Evolutionary conservation across 768 basidiomycete species (phyloP).

Genomic region (Russula sp.): DNA sequence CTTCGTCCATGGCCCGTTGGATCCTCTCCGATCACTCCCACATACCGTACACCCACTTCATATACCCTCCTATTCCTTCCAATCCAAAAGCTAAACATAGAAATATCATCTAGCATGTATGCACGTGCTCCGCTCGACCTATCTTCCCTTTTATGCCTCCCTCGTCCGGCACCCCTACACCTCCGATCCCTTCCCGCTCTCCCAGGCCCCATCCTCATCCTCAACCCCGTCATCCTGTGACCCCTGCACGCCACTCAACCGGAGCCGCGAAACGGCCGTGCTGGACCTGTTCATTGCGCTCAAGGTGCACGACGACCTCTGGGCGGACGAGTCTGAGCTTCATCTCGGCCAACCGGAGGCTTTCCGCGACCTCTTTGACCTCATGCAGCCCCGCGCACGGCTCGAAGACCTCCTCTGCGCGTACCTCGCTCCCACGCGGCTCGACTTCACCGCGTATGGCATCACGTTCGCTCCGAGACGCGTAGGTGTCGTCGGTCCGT

Average conservation of each 20-base stretch:
- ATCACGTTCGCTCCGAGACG: constrained; percentile 10
- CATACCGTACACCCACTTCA: too few species aligned
- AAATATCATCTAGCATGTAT: constrained; percentile 49
- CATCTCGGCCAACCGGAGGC: constrained; percentile 70
- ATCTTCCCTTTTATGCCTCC: constrained; percentile 56
- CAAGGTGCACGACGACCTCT: constrained; percentile 73
- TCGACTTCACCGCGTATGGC: constrained; percentile 21
- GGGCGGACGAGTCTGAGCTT: constrained; percentile 63
- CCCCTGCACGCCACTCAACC: constrained; percentile 30
- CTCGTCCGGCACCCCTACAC: constrained; percentile 63
- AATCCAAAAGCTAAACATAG: neutral
- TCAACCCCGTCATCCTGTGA: constrained; percentile 7
- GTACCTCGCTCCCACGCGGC: constrained; percentile 36
- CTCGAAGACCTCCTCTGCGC: constrained; percentile 64
- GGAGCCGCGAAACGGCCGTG: constrained; percentile 66
- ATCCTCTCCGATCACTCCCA: too few species aligned
- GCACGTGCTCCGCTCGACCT: constrained; percentile 72
- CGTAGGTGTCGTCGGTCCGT: constrained; percentile 12
- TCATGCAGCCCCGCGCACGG: constrained; percentile 63
- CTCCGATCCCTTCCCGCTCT: constrained; percentile 62
- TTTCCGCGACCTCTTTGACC: constrained; percentile 74
- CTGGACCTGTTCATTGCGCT: constrained; percentile 76
- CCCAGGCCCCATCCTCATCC: neutral
- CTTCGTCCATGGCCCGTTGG: neutral
- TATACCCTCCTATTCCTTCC: neutral